These are phyloP conservation scores for Trichoderma aggressivum DNA, from an alignment of 2,329 filamentous ascomycete genomes.

Conservation along the genomic window DNA sequence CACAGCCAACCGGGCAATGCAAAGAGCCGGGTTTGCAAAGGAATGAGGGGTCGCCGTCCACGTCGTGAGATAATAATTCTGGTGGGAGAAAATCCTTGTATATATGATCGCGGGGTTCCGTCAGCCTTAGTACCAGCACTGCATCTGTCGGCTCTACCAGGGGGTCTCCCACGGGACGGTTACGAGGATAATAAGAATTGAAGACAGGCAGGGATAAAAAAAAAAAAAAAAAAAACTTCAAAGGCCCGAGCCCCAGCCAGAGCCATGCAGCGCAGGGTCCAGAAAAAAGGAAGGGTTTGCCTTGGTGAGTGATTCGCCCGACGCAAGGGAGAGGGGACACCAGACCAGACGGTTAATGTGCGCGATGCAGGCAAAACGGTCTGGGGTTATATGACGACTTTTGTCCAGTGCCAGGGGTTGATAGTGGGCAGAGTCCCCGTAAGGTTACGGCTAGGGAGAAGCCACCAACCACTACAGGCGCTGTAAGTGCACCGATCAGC, in stretches of 20 bases:
- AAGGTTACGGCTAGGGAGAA: background rate
- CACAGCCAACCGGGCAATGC: background rate
- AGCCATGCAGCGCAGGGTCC: slow-evolving; percentile 17
- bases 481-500: background rate
- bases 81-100: slow-evolving; percentile 10
- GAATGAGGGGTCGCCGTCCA: slow-evolving; percentile 11
- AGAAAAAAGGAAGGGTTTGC: slow-evolving; percentile 10
- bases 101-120: slow-evolving; percentile 12
- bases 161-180: background rate
- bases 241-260: background rate
- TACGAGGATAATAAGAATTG: background rate
- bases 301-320: slow-evolving; percentile 15
- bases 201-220: background rate
- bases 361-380: slow-evolving; percentile 11
- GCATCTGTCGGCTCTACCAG: slow-evolving; percentile 2
- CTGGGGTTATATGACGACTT: slow-evolving; percentile 11
- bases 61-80: slow-evolving; percentile 10
- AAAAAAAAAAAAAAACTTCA: background rate
- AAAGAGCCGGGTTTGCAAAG: background rate
- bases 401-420: background rate
- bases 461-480: background rate
- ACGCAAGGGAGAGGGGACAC: slow-evolving; percentile 13
- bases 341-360: background rate
- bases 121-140: background rate
- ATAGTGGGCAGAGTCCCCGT: background rate